Evolutionary conservation across 2,329 filamentous ascomycete genomes (phyloP).

Genomic region (Xylaria sp.): DNA sequence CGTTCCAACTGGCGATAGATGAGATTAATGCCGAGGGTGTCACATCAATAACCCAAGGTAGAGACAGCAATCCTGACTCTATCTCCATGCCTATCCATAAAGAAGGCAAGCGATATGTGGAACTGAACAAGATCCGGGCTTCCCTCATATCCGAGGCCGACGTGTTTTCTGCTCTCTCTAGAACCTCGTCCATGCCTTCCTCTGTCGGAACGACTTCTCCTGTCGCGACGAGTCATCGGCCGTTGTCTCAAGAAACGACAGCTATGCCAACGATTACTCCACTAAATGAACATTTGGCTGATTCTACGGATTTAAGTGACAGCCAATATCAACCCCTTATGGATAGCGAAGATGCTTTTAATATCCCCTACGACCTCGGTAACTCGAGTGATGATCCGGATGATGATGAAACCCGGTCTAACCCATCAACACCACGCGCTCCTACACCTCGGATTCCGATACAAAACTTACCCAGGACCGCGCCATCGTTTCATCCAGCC

Average conservation of each 20-base stretch:
- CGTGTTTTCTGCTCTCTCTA: conserved; percentile 69
- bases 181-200: conserved; percentile 67
- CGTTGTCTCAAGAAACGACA: conserved; percentile 41
- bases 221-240: conserved; percentile 47
- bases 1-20: conserved; percentile 72
- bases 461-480: conserved; percentile 51
- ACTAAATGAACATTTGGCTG: conserved; percentile 45
- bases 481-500: conserved; percentile 39
- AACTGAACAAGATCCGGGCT: conserved; percentile 70
- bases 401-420: conserved; percentile 49
- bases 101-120: conserved; percentile 72
- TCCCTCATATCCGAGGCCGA: conserved; percentile 74
- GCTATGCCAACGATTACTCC: conserved; percentile 36
- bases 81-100: conserved; percentile 58
- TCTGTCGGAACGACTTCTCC: conserved; percentile 63
- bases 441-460: conserved; percentile 51
- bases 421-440: conserved; percentile 64
- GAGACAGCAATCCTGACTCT: conserved; percentile 46
- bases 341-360: conserved; percentile 66
- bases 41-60: conserved; percentile 55
- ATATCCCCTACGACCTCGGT: conserved; percentile 65
- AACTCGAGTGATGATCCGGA: conserved; percentile 50
- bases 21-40: conserved; percentile 74
- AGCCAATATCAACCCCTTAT: conserved; percentile 51
- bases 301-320: conserved; percentile 49